Conservation (phyloP, 164 flowering plant genomes). For the Macadamia integrifolia region DNA sequence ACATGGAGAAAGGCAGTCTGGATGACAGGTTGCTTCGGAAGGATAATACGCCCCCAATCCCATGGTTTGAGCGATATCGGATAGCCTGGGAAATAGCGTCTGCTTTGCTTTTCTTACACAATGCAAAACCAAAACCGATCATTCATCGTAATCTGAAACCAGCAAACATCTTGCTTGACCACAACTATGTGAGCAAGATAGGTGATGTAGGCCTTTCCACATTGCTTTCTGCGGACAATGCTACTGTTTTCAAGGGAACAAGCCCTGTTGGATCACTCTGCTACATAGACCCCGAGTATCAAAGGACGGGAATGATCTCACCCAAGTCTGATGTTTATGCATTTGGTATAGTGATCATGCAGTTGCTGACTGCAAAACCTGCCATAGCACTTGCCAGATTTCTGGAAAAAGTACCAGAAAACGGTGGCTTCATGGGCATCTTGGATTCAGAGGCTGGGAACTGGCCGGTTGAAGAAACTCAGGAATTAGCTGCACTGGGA, state of each 20-base stretch:
- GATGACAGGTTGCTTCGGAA: slow-evolving; percentile 52
- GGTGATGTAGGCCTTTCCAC: slow-evolving; percentile 20
- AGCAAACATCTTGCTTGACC: too few relatives aligned
- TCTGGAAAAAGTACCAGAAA: slow-evolving; percentile 53
- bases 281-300: slow-evolving; percentile 95
- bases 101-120: slow-evolving; percentile 72
- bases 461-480: slow-evolving; percentile 77
- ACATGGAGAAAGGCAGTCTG: slow-evolving; percentile 13
- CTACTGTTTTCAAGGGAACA: slow-evolving; percentile 39
- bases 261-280: slow-evolving; percentile 74
- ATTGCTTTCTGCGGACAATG: slow-evolving; percentile 31
- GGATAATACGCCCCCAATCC: slow-evolving; percentile 50
- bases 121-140: slow-evolving; percentile 63
- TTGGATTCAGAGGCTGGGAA: slow-evolving; percentile 11
- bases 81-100: slow-evolving; percentile 94
- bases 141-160: slow-evolving; percentile 94
- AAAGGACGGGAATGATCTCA: slow-evolving; percentile 66
- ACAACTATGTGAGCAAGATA: too few relatives aligned
- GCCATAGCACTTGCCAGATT: slow-evolving; percentile 58
- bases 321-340: slow-evolving; percentile 83
- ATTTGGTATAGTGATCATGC: slow-evolving; percentile 76
- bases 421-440: slow-evolving; percentile 41
- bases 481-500: slow-evolving; percentile 53
- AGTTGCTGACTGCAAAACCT: slow-evolving; percentile 71
- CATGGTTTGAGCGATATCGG: slow-evolving; percentile 70